Percentiles rank a stretch among this genome's conserved stretches.
phyloP scores from a whole-genome alignment of 441 rosid species.

The Euphorbia neoarborescens region DNA sequence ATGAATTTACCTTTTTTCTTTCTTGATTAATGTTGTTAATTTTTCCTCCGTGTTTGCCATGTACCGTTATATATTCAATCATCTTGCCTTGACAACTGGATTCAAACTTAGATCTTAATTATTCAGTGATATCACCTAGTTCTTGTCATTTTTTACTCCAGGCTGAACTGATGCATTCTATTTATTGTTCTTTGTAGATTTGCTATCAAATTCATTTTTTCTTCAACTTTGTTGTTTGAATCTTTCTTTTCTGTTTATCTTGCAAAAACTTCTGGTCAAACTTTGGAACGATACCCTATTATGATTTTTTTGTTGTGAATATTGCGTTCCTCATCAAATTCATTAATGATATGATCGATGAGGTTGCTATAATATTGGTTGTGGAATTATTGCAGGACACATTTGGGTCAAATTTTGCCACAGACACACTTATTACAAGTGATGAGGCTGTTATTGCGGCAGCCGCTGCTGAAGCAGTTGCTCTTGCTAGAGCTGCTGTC shows the following conservation, averaged over 20 bases:
- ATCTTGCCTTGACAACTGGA: neutral
- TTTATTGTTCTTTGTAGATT: neutral
- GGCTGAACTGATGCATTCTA: neutral
- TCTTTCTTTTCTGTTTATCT: constrained; percentile 2
- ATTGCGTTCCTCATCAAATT: neutral
- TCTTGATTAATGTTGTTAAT: neutral
- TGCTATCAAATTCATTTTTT: neutral
- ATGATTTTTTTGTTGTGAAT: neutral
- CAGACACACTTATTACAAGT: constrained; percentile 59
- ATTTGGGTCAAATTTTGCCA: constrained; percentile 44
- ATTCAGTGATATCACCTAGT: neutral
- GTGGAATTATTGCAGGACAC: constrained; percentile 39
- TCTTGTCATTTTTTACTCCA: neutral
- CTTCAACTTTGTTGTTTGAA: neutral
- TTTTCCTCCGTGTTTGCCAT: neutral
- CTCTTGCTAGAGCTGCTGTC: constrained; percentile 85
- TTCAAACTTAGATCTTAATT: constrained; percentile 2
- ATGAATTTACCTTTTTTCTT: neutral
- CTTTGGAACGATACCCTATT: neutral
- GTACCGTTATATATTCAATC: neutral
- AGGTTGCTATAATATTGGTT: constrained; percentile 2
- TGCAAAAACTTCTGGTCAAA: neutral
- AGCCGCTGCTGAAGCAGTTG: constrained; percentile 87
- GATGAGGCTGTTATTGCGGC: constrained; percentile 80
- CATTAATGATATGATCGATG: neutral